These are phyloP conservation scores for Torrubiella hemipterigena DNA, from an alignment of 2,329 filamentous ascomycete species.

Conservation along the genomic window DNA sequence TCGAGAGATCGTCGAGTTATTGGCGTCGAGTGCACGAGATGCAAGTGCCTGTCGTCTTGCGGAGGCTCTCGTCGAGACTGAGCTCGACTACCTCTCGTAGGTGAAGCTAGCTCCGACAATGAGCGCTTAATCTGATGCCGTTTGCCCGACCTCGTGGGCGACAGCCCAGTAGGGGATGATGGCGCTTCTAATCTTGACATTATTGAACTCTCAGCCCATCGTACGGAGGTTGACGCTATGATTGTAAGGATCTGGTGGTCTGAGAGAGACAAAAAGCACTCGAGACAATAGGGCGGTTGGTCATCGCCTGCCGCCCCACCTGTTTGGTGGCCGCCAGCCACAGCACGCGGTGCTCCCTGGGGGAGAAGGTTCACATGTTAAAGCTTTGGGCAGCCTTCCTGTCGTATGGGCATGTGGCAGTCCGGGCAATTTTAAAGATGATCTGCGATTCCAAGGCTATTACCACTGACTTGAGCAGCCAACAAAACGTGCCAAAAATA, in stretches of 20 bases:
- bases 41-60: constrained; percentile 18
- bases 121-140: constrained; percentile 45
- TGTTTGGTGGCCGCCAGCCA: no score
- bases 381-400: no score
- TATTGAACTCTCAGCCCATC: background rate
- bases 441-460: no score
- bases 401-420: no score
- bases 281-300: no score
- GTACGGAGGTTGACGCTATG: no score
- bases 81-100: constrained; percentile 10
- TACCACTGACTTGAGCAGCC: no score
- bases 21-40: constrained; percentile 9
- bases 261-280: background rate
- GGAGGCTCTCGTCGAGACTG: constrained; percentile 1
- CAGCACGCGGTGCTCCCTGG: no score
- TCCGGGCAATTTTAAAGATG: no score
- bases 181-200: background rate
- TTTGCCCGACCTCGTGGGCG: constrained; percentile 10
- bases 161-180: constrained; percentile 7
- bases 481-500: no score
- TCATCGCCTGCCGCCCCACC: no score
- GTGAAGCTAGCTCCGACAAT: constrained; percentile 39
- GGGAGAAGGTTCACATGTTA: no score
- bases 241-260: background rate
- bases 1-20: constrained; percentile 29